phyloP scores from a whole-genome alignment of 805 yeast genomes.

The Vanderwaltozyma verrucispora region DNA sequence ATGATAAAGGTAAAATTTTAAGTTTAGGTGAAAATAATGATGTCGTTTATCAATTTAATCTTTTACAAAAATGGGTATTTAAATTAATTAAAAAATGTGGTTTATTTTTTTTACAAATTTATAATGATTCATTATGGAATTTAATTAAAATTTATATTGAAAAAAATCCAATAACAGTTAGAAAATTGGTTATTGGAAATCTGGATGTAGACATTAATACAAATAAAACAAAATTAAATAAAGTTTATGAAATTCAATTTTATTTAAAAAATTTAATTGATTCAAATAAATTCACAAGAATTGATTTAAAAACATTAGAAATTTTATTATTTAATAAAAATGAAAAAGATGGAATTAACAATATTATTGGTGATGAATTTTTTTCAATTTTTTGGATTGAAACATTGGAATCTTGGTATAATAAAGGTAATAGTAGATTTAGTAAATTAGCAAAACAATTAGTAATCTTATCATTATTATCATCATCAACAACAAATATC shows the following conservation, averaged over 20 bases:
- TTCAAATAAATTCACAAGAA: conserved; percentile 35
- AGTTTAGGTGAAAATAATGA: conserved; percentile 68
- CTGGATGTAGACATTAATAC: conserved; percentile 22
- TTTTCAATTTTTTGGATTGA: conserved; percentile 49
- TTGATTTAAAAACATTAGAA: conserved; percentile 39
- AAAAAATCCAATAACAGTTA: conserved; percentile 34
- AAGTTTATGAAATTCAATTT: conserved; percentile 39
- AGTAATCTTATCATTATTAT: conserved; percentile 41
- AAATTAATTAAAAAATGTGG: conserved; percentile 43
- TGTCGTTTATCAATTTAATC: conserved; percentile 42
- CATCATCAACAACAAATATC: conserved; percentile 36
- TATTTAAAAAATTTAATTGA: conserved; percentile 39
- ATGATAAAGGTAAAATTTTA: conserved; percentile 49
- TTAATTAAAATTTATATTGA: conserved; percentile 45
- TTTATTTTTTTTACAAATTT: conserved; percentile 43
- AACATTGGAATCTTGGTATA: conserved; percentile 45
- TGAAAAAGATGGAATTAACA: conserved; percentile 7
- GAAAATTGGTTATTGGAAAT: conserved; percentile 47
- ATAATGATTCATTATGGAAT: conserved; percentile 56
- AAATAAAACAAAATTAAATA: conserved; percentile 25
- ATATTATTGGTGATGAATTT: conserved; percentile 48
- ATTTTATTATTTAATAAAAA: conserved; percentile 29
- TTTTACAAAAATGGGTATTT: conserved; percentile 41
- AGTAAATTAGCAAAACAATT: conserved; percentile 37
- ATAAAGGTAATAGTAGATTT: conserved; percentile 45